Base-by-base conservation (phyloP, 352 stramenopile species). In the Pythium dissotocum region DNA sequence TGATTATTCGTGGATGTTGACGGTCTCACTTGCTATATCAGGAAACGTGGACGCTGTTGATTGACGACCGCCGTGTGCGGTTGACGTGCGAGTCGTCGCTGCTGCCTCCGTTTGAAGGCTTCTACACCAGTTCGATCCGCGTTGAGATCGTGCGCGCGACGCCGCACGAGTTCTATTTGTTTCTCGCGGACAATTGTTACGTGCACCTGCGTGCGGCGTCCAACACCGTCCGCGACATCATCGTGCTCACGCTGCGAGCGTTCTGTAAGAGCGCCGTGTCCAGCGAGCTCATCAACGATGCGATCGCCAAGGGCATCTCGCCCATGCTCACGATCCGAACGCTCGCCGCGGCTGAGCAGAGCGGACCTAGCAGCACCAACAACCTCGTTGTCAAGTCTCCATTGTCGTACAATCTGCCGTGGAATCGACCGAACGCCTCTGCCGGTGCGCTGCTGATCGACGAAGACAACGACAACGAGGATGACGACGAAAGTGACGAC, bases 61-160 rank as follows among this genome's bases (percentile, higher is more conserved):
- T 93, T 28, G 87, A 95, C 57, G 85, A 93, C 73, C 78, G 83
- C 3, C 77, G 85, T 24, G 79, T 95, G 42, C 76, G 87, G 4
- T 70, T 95, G 36, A 89, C 85, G 51, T 95, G 87, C 64, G 87
- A 95, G 56, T 95, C 87, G 40, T 93, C 87, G 30, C 66, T 95
- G 2, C 77, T 95, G 2, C 83, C 87, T 8, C 83, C 87, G 10
- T 93, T 93, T 52, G 87, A 93, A 67, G 86, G 78, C 16, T 77
- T 91, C 12, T 95, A 93, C 68, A 88, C 82, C 6, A 68, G 76
- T 30, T 79, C 85, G 40, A 86, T 94, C 56, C 72, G 88, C 73
- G 79, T 93, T 9, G 78, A 90, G 32, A 82, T 95, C 57, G 73
- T 82, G 48, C 74, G 70, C 10, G 72, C 65, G 40, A 80, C 73